Base-by-base conservation (phyloP, 345 rosid species). In the Stellera chamaejasme region DNA sequence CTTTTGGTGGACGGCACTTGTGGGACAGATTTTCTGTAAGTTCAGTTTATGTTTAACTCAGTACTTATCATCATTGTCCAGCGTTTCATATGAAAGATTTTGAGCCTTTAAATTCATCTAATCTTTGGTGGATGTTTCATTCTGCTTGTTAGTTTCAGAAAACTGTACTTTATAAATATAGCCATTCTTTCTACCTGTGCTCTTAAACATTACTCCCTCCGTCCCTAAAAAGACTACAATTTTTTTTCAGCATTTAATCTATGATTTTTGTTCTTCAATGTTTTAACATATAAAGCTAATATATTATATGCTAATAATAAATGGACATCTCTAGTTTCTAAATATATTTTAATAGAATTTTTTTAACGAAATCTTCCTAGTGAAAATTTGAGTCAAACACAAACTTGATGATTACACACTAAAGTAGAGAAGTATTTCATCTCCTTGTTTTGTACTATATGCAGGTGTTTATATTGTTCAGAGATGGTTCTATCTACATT, bases 11-110 rank as follows among this genome's bases (percentile, higher is more conserved):
- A 74, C 87, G 83, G 67, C 99, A 87, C 77, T 67, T 94, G 72
- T 90, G 99, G 99, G 96, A 94, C 67, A 76, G 84, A 55, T 85
- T 94, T 71, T 83, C 82, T 64, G 97, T 94, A 82, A 90, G 96
- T 83, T 66, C 60, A 44, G 39, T 56, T 46, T 45, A 53, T 50
- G 19, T 46, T 8, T 8, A 32, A 3, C 39, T 32, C 39, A 32
- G 5, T 32, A 32, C 0, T 26, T 11, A 3, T 45, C n/a, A 6
- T 27, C 25, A 27, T 41, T 56, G 27, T 13, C 10, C 26, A 1
- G 11, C 10, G 46, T 25, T 56, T 56, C 23, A 56, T 36, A 25
- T 44, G 60, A 48, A 26, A 2, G 60, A 45, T 16, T 45, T 19
- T 10, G 42, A 13, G 27, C 11, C 50, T 16, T 46, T 13, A 12